Evolutionary conservation across 2,329 filamentous ascomycete species (phyloP).

Genomic region (Fusarium cicatricum): DNA sequence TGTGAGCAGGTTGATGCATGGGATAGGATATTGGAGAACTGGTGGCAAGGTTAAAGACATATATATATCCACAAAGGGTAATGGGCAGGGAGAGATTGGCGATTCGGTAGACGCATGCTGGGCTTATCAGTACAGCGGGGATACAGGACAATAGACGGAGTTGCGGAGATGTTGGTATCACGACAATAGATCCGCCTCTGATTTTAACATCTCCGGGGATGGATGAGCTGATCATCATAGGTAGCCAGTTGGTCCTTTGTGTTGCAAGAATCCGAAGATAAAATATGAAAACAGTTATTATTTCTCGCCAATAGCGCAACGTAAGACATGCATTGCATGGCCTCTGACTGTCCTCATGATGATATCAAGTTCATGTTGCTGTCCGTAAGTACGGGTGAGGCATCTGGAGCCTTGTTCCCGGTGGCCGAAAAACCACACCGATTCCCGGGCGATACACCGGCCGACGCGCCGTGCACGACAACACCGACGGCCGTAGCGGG

Average conservation of each 20-base stretch:
- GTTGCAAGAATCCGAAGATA: too few relatives aligned
- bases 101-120: not conserved
- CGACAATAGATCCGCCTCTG: conserved; percentile 15
- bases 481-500: conserved; percentile 19
- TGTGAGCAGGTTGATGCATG: conserved; percentile 40
- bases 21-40: not conserved
- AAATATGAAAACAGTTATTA: too few relatives aligned
- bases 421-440: conserved; percentile 4
- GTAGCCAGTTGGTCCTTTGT: not conserved
- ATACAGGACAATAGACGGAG: conserved; percentile 7
- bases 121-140: conserved; percentile 12
- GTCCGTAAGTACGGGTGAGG: too few relatives aligned
- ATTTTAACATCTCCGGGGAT: conserved; percentile 21
- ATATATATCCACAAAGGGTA: not conserved
- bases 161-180: conserved; percentile 28
- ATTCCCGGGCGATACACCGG: conserved; percentile 1
- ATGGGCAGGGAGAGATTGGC: not conserved
- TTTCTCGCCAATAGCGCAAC: too few relatives aligned
- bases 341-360: too few relatives aligned
- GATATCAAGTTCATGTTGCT: too few relatives aligned
- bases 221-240: conserved; percentile 17
- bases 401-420: not conserved
- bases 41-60: not conserved
- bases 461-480: conserved; percentile 27
- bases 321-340: too few relatives aligned